Percentiles rank a stretch among this genome's conserved stretches.
Conservation (phyloP, 805 yeast species). For the Isabelozyma rhagii region DNA sequence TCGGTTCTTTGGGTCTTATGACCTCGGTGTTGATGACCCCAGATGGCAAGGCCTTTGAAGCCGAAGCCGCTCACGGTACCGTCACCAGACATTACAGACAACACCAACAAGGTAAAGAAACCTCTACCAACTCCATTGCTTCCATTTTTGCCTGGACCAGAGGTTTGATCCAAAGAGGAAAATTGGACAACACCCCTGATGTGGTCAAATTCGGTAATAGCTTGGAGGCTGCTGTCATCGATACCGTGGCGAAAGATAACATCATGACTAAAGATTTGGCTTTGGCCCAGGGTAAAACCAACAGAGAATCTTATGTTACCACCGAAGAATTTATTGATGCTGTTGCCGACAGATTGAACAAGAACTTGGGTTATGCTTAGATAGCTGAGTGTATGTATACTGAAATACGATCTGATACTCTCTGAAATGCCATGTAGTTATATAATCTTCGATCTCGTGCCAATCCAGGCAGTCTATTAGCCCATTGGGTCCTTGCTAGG, state of each 20-base stretch:
- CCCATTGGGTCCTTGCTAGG: too few relatives aligned
- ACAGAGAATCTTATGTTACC: conserved; percentile 77
- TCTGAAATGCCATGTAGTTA: too few relatives aligned
- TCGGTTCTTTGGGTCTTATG: conserved; percentile 95
- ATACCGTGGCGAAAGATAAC: conserved; percentile 78
- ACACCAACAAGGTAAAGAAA: conserved; percentile 95
- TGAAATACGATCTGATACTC: too few relatives aligned
- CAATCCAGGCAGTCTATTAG: too few relatives aligned
- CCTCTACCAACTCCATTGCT: conserved; percentile 96
- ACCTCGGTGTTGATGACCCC: conserved; percentile 96
- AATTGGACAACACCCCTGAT: conserved; percentile 80
- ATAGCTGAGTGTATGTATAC: not conserved
- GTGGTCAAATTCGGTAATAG: conserved; percentile 75
- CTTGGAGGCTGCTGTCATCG: conserved; percentile 80
- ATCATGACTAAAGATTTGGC: conserved; percentile 97
- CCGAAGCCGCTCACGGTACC: conserved; percentile 99
- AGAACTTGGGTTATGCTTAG: conserved; percentile 16
- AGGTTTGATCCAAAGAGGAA: conserved; percentile 91
- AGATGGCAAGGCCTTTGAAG: conserved; percentile 92
- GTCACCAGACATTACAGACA: conserved; percentile 96
- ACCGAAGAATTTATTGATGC: conserved; percentile 89
- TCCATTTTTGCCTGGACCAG: conserved; percentile 97
- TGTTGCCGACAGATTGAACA: conserved; percentile 64
- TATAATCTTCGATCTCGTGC: too few relatives aligned
- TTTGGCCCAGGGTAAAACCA: conserved; percentile 81